A percentile compares a stretch with the other conserved stretches of the same genome.
phyloP scores from a whole-genome alignment of 257 asterid species.

The Solanum bukasovii region DNA sequence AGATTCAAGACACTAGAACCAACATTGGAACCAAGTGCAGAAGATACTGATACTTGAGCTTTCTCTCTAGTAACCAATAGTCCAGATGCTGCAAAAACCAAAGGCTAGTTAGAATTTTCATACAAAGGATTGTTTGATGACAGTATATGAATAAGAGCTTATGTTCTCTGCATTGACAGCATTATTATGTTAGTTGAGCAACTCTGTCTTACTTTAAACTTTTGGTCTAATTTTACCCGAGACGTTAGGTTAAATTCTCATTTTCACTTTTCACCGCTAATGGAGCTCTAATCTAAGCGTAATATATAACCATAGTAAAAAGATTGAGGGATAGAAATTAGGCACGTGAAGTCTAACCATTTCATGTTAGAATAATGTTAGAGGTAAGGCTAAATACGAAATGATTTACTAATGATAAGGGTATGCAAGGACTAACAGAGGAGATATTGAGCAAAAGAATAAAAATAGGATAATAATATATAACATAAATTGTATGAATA shows the following conservation, averaged over 20 bases:
- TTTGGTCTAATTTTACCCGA: too few species aligned
- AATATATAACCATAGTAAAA: neutral
- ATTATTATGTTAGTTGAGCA: neutral
- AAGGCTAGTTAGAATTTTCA: neutral
- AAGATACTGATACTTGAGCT: slow-evolving; percentile 22
- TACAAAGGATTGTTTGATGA: neutral
- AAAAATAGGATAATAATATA: neutral
- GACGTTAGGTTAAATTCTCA: neutral
- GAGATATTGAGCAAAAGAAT: neutral
- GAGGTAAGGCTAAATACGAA: too few species aligned
- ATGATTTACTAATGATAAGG: too few species aligned
- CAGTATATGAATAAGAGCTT: neutral
- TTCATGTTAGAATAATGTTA: too few species aligned
- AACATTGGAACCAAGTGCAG: slow-evolving; percentile 19
- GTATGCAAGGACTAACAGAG: too few species aligned
- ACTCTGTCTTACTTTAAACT: too few species aligned
- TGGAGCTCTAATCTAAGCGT: neutral
- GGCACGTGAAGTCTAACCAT: too few species aligned
- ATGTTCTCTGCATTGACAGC: neutral
- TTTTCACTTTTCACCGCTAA: too few species aligned
- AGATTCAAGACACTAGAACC: slow-evolving; percentile 26
- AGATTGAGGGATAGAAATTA: neutral
- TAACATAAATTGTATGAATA: neutral
- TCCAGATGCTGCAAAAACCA: slow-evolving; percentile 20
- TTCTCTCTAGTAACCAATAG: slow-evolving; percentile 18